These are phyloP conservation scores for Aurifilum marmelostoma DNA, from an alignment of 2,329 filamentous ascomycete species.

Conservation along the genomic window DNA sequence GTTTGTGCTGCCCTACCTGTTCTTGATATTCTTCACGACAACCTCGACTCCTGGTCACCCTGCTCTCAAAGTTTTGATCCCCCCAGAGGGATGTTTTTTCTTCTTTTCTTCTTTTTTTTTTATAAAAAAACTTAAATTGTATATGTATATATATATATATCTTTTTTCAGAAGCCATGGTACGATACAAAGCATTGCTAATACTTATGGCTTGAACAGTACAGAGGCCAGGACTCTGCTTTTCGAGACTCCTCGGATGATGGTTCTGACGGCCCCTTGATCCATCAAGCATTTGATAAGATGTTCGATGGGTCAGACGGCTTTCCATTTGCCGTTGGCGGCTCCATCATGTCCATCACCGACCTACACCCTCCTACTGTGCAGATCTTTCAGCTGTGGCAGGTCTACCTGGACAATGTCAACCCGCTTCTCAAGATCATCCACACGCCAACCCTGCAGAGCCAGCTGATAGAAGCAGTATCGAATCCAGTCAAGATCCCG, in stretches of 20 bases:
- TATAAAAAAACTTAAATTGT: too few relatives aligned
- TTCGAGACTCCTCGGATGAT: conserved; percentile 60
- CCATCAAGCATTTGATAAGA: conserved; percentile 61
- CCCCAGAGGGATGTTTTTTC: too few relatives aligned
- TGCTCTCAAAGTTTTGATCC: background rate
- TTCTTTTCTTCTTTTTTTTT: too few relatives aligned
- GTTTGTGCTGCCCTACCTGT: conserved; percentile 38
- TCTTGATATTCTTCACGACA: background rate
- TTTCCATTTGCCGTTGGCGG: conserved; percentile 62
- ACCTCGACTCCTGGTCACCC: background rate
- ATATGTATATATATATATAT: too few relatives aligned
- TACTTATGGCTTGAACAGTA: conserved; percentile 43
- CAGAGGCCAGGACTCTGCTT: conserved; percentile 48
- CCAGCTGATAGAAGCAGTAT: conserved; percentile 65
- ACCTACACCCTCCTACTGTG: conserved; percentile 56
- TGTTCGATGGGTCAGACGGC: conserved; percentile 59
- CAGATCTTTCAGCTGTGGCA: conserved; percentile 71
- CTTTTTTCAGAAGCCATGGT: background rate
- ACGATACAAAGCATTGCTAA: background rate
- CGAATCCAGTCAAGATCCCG: conserved; percentile 56
- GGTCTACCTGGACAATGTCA: conserved; percentile 70
- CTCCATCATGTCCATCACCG: conserved; percentile 46
- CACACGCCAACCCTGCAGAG: conserved; percentile 68
- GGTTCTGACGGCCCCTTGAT: conserved; percentile 57
- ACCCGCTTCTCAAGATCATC: conserved; percentile 69